These are phyloP conservation scores for Heterobasidion irregulare DNA, from an alignment of 1,284 basidiomycete genomes.

Conservation along the genomic window DNA sequence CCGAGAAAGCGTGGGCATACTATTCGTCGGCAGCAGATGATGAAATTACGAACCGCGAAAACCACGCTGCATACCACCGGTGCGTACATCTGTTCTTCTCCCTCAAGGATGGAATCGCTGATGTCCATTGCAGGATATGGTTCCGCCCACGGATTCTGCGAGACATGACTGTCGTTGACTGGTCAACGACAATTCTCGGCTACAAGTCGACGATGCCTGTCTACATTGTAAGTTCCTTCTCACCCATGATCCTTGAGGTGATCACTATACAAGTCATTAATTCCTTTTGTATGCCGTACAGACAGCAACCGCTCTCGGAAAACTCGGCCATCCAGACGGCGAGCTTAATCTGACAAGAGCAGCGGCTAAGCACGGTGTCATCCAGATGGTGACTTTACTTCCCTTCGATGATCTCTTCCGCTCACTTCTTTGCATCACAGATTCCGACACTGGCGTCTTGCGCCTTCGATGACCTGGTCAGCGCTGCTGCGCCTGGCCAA, in stretches of 20 bases:
- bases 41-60: slow-evolving; percentile 85
- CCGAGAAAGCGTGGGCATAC: slow-evolving; percentile 84
- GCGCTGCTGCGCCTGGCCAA: slow-evolving; percentile 68
- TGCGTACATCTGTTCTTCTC: slow-evolving; percentile 15
- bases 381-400: slow-evolving; percentile 70
- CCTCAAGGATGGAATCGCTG: neutral
- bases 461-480: slow-evolving; percentile 86
- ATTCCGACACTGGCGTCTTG: slow-evolving; percentile 84
- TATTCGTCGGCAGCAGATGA: slow-evolving; percentile 85
- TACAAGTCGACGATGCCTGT: slow-evolving; percentile 70
- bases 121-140: slow-evolving; percentile 61
- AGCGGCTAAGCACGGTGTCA: slow-evolving; percentile 70
- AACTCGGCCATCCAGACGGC: slow-evolving; percentile 91
- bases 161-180: slow-evolving; percentile 79
- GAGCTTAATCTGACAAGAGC: slow-evolving; percentile 84
- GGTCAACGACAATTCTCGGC: slow-evolving; percentile 74
- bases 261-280: neutral
- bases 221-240: slow-evolving; percentile 42
- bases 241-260: neutral
- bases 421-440: neutral
- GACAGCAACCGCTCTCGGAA: slow-evolving; percentile 79
- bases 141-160: slow-evolving; percentile 86
- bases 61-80: slow-evolving; percentile 83
- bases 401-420: neutral
- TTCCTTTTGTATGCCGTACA: slow-evolving; percentile 15